Evolutionary conservation across 2,329 filamentous ascomycete species (phyloP).

Genomic region (Claviceps africana): DNA sequence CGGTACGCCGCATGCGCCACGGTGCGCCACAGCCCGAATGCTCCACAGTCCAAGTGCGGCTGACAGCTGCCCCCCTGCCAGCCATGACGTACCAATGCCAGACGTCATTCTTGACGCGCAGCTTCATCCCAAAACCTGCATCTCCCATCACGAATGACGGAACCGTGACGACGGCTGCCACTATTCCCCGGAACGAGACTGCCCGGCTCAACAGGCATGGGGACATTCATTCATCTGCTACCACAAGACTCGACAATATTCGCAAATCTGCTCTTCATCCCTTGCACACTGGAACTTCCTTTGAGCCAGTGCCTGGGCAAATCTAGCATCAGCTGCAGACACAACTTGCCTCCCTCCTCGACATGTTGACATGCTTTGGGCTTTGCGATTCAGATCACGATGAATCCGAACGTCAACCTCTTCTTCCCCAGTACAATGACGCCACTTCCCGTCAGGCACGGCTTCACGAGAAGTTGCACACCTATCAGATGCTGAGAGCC

Average conservation of each 20-base stretch:
- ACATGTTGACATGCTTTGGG: conserved; percentile 52
- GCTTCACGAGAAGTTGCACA: conserved; percentile 80
- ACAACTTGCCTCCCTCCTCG: not conserved
- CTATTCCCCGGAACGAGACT: not conserved
- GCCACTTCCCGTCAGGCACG: conserved; percentile 65
- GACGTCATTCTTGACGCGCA: conserved; percentile 2
- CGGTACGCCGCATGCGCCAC: not conserved
- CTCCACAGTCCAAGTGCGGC: too few species aligned
- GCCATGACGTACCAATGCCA: not conserved
- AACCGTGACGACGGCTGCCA: not conserved
- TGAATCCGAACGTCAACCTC: conserved; percentile 53
- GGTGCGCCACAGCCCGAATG: too few species aligned
- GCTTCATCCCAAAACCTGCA: not conserved
- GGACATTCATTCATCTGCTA: not conserved
- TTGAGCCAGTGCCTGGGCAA: not conserved
- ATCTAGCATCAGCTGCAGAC: not conserved
- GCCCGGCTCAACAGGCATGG: not conserved
- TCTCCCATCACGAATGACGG: not conserved
- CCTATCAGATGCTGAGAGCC: conserved; percentile 81
- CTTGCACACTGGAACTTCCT: too few species aligned
- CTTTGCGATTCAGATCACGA: conserved; percentile 29
- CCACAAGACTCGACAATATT: not conserved
- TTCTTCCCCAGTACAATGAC: conserved; percentile 71
- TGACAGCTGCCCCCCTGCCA: not conserved
- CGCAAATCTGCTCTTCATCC: not conserved